These are phyloP conservation scores for Trypanosoma mega DNA, from an alignment of 208 protist genomes.

Conservation along the genomic window DNA sequence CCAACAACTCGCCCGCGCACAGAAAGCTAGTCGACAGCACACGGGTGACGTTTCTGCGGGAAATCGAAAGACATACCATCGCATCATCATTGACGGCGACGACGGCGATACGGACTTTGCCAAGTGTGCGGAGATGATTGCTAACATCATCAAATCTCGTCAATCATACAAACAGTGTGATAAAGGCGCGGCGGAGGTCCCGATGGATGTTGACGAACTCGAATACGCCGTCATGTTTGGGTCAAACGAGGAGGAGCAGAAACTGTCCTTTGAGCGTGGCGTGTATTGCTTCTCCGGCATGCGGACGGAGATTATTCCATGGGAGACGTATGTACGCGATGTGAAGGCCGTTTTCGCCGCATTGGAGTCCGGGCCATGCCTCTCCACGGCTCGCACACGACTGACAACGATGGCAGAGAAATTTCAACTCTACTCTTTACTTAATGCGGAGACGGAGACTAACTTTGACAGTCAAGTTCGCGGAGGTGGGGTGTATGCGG, in stretches of 20 bases:
- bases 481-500: slow-evolving; percentile 68
- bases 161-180: slow-evolving; percentile 73
- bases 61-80: slow-evolving; percentile 37
- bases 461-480: slow-evolving; percentile 40
- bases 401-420: slow-evolving; percentile 77
- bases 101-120: slow-evolving; percentile 76
- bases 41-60: not conserved
- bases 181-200: slow-evolving; percentile 58
- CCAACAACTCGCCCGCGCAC: slow-evolving; percentile 11
- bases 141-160: slow-evolving; percentile 53
- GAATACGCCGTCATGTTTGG: slow-evolving; percentile 16
- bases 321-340: slow-evolving; percentile 73
- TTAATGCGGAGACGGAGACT: slow-evolving; percentile 73
- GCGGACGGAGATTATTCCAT: slow-evolving; percentile 61
- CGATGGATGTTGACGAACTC: slow-evolving; percentile 31
- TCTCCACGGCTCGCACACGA: slow-evolving; percentile 73
- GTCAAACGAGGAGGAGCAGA: not conserved
- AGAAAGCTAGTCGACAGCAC: not conserved
- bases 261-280: slow-evolving; percentile 32
- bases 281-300: slow-evolving; percentile 64
- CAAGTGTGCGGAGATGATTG: slow-evolving; percentile 73
- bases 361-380: slow-evolving; percentile 86
- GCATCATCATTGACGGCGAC: slow-evolving; percentile 78
- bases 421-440: slow-evolving; percentile 76
- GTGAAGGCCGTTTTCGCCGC: slow-evolving; percentile 58